These are phyloP conservation scores for Cucumis sativus DNA, from an alignment of 306 rosid species.

Conservation along the genomic window Cucumber_9930_V3 NC_026657.2:38889501-38890000, in stretches of 20 bases:
- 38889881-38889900: constrained; percentile 10
- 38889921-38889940: neutral
- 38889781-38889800: neutral
- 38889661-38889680: neutral
- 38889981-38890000: neutral
- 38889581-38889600: neutral
- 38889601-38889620: neutral
- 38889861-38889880: neutral
- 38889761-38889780: neutral
- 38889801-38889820: neutral
- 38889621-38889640: neutral
- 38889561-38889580: too few species aligned
- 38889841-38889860: neutral
- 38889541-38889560: too few species aligned
- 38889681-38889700: neutral
- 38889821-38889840: neutral
- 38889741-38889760: neutral
- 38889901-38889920: neutral
- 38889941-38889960: neutral
- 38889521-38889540: too few species aligned
- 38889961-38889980: constrained; percentile 7
- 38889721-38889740: neutral
- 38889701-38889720: neutral
- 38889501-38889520: too few species aligned
- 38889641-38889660: neutral